These are phyloP conservation scores for Infundibulicybe gibba DNA, from an alignment of 768 basidiomycete genomes.

Conservation along the genomic window DNA sequence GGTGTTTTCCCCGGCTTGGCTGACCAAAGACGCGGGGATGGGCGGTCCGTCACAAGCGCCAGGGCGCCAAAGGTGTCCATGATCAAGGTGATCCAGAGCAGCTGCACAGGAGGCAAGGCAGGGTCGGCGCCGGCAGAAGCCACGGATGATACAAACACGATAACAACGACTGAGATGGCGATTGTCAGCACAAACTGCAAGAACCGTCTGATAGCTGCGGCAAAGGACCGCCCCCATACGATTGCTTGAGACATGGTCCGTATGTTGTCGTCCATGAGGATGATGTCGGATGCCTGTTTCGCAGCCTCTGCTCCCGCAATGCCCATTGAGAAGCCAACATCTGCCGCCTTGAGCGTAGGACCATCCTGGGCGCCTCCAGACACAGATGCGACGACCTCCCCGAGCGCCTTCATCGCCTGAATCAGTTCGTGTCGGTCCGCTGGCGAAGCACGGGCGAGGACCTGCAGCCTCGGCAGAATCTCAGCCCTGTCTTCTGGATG, in stretches of 20 bases:
- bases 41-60: conserved; percentile 95
- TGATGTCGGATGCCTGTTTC: neutral
- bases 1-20: conserved; percentile 90
- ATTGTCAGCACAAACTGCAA: conserved; percentile 90
- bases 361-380: neutral
- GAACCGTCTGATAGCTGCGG: conserved; percentile 81
- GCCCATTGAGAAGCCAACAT: conserved; percentile 1
- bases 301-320: neutral
- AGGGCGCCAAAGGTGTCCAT: conserved; percentile 98
- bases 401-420: conserved; percentile 57
- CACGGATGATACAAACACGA: conserved; percentile 87
- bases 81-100: conserved; percentile 96
- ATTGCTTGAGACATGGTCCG: neutral
- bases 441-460: conserved; percentile 77
- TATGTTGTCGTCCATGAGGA: neutral
- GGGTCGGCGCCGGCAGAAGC: conserved; percentile 70
- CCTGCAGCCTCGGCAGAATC: conserved; percentile 69
- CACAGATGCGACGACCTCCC: conserved; percentile 46
- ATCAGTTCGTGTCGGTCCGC: conserved; percentile 78
- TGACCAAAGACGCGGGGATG: conserved; percentile 66
- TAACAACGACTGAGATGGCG: conserved; percentile 89
- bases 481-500: conserved; percentile 48
- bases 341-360: conserved; percentile 1
- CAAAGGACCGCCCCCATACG: neutral
- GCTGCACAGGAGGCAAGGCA: conserved; percentile 86